Percentiles rank a stretch among this genome's conserved stretches.
phyloP scores from a whole-genome alignment of 2,329 filamentous ascomycete species.

The Ophiocordyceps unilateralis region DNA sequence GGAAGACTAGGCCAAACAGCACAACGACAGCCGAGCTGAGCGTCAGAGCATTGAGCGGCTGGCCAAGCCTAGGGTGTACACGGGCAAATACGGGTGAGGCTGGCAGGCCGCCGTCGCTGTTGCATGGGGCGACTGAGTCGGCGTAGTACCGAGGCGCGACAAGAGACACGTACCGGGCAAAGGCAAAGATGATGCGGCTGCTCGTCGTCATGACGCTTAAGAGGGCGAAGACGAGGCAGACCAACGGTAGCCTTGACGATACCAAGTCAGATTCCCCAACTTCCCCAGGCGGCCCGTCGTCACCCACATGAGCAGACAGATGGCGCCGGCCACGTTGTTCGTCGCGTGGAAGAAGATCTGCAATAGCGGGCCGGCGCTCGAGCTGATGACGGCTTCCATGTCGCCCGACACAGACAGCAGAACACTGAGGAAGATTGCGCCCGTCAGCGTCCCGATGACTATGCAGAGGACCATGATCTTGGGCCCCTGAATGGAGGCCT shows the following conservation, averaged over 20 bases:
- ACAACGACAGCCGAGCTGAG: conserved; percentile 44
- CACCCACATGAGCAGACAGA: conserved; percentile 45
- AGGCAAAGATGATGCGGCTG: conserved; percentile 50
- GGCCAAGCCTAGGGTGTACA: conserved; percentile 41
- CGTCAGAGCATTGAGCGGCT: conserved; percentile 49
- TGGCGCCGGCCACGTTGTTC: conserved; percentile 38
- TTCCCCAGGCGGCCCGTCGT: too few species aligned
- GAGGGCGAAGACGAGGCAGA: conserved; percentile 47
- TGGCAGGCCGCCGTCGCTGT: conserved; percentile 45
- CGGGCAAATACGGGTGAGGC: conserved; percentile 40
- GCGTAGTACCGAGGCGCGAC: too few species aligned
- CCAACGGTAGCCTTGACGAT: conserved; percentile 26
- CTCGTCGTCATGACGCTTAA: conserved; percentile 49
- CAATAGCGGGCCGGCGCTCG: conserved; percentile 38
- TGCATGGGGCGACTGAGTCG: conserved; percentile 9
- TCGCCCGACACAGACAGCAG: conserved; percentile 47
- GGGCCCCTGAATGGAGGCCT: conserved; percentile 12
- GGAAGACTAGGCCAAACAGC: conserved; percentile 52
- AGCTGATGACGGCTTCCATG: conserved; percentile 35
- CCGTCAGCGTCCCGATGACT: conserved; percentile 42
- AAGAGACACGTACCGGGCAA: conserved; percentile 23
- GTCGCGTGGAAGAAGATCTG: conserved; percentile 49
- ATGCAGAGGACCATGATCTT: conserved; percentile 36
- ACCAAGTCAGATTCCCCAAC: not conserved
- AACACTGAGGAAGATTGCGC: conserved; percentile 43